Evolutionary conservation across 2,329 filamentous ascomycete species (phyloP).

Genomic region (Penicillium sp.): DNA sequence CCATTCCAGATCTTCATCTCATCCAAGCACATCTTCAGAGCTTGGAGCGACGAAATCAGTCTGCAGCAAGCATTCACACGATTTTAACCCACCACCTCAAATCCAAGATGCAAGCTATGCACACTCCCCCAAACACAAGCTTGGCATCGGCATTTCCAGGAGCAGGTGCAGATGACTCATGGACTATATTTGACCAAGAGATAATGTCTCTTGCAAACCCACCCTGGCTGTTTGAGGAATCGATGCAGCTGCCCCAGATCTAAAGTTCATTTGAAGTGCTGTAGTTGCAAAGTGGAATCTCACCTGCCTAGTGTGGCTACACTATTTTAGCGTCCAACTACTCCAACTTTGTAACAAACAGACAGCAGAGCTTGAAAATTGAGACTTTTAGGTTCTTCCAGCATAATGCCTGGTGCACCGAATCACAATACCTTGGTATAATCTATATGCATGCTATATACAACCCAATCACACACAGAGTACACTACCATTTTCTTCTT

Average conservation of each 20-base stretch:
- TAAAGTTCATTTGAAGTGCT: slow-evolving; percentile 3
- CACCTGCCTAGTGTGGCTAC: slow-evolving; percentile 2
- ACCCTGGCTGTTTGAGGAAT: slow-evolving; percentile 28
- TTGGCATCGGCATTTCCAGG: slow-evolving; percentile 20
- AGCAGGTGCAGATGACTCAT: slow-evolving; percentile 25
- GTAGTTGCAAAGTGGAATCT: neutral
- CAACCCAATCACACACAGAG: neutral
- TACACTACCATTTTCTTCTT: slow-evolving; percentile 1
- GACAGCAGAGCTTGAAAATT: neutral
- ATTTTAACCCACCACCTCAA: slow-evolving; percentile 28
- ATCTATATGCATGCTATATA: neutral
- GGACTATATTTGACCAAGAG: slow-evolving; percentile 34
- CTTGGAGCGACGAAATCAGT: slow-evolving; percentile 23
- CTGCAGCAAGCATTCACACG: slow-evolving; percentile 26
- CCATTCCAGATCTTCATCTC: slow-evolving; percentile 22
- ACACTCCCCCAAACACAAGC: slow-evolving; percentile 29
- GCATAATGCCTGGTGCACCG: neutral
- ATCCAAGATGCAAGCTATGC: slow-evolving; percentile 30
- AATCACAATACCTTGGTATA: neutral
- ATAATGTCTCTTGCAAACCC: slow-evolving; percentile 32
- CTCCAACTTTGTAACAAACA: neutral
- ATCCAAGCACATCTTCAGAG: slow-evolving; percentile 29
- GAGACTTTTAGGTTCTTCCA: too few relatives aligned
- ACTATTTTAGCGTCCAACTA: neutral
- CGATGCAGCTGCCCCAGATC: slow-evolving; percentile 1